A percentile compares a stretch with the other conserved stretches of the same genome.
These are phyloP conservation scores for Cinnamomum chago DNA, from an alignment of 164 flowering plant genomes.

Conservation along the genomic window DNA sequence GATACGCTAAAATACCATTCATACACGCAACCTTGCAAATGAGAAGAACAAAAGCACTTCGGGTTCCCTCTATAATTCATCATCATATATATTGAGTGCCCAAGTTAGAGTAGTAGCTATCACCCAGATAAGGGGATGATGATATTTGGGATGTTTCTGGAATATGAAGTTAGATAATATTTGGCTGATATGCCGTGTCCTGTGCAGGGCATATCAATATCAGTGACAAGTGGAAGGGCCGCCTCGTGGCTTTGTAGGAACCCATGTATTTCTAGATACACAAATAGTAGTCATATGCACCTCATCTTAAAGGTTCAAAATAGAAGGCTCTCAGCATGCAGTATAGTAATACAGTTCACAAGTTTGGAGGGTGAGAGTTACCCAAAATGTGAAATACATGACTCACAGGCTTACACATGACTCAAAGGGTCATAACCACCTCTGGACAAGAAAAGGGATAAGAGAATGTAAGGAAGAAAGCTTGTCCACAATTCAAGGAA, in stretches of 20 bases:
- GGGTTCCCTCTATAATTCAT: no score
- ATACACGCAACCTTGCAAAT: no score
- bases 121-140: no score
- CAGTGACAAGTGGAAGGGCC: neutral
- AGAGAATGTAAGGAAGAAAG: slow-evolving; percentile 16
- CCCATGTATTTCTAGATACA: neutral
- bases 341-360: neutral
- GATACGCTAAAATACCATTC: no score
- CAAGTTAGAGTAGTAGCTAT: no score
- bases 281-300: neutral
- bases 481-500: slow-evolving; percentile 23
- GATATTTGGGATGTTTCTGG: no score
- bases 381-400: slow-evolving; percentile 12
- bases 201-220: no score
- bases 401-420: slow-evolving; percentile 19
- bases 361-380: neutral
- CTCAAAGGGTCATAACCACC: neutral
- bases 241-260: no score
- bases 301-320: neutral
- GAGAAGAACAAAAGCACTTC: no score
- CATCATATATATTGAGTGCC: no score
- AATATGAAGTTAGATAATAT: no score
- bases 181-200: no score
- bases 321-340: neutral
- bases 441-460: slow-evolving; percentile 13